Percentiles rank a stretch among this genome's conserved stretches.
Evolutionary conservation across 2,329 filamentous ascomycete species (phyloP).

Genomic region (Plenodomus biglobosus): DNA sequence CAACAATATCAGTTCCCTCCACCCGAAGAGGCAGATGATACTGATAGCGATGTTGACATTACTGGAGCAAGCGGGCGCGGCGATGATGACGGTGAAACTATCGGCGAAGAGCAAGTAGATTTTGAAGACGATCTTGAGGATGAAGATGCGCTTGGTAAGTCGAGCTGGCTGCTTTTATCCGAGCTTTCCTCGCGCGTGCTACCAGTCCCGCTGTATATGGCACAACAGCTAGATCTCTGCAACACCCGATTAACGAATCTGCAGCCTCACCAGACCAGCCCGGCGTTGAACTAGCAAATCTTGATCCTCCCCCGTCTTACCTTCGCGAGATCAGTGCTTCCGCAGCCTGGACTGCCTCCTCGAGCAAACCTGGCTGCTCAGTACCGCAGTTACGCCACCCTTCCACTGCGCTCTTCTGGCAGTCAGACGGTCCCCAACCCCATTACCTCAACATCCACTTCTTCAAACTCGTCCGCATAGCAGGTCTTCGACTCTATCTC

Average conservation of each 20-base stretch:
- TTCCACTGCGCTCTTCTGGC: conserved; percentile 75
- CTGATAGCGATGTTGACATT: conserved; percentile 33
- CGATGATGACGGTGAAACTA: conserved; percentile 22
- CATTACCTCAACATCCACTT: conserved; percentile 84
- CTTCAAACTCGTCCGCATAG: conserved; percentile 77
- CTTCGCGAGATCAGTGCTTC: conserved; percentile 84
- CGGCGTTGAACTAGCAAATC: conserved; percentile 16
- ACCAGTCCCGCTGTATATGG: neutral
- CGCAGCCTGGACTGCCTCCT: conserved; percentile 80
- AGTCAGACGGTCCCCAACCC: conserved; percentile 83
- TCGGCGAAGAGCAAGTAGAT: conserved; percentile 27
- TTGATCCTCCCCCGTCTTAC: conserved; percentile 45
- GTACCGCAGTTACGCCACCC: conserved; percentile 75
- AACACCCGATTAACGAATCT: conserved; percentile 3
- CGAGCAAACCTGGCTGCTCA: conserved; percentile 77
- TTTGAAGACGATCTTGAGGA: conserved; percentile 55
- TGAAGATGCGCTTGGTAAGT: conserved; percentile 28
- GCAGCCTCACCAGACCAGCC: conserved; percentile 19
- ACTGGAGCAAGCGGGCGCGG: conserved; percentile 18
- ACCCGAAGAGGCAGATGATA: conserved; percentile 20
- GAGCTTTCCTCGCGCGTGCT: no score
- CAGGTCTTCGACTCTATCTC: conserved; percentile 77
- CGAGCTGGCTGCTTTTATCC: no score
- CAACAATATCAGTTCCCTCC: conserved; percentile 20
- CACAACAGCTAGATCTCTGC: no score